Base-by-base conservation (phyloP, 1,284 basidiomycete genomes). In the Cystobasidiaceae sp. region DNA sequence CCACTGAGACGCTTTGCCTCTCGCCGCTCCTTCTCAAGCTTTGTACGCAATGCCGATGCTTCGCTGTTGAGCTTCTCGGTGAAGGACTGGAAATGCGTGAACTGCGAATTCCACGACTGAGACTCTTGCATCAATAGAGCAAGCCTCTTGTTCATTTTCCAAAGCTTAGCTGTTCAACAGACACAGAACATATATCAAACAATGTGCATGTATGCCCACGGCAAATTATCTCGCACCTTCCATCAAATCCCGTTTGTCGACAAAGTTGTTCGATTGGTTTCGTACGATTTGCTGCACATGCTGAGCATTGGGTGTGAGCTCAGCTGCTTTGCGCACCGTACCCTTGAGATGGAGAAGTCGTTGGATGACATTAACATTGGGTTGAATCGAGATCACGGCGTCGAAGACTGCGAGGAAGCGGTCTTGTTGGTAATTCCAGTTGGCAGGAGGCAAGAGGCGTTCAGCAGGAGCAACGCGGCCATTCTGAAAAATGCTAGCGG, bases 201-300 rank as follows among this genome's bases (percentile, higher is more conserved):
- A 51, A 5, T 45, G 32, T 1, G 67, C 55, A 0, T 69, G 57
- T 23, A 52, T 25, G 21, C 67, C 34, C 43, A 67, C 67, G 5
- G 66, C 25, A 46, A 57, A n/a, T n/a, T 67, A 55, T n/a, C n/a
- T n/a, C 37, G 45, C 60, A 43, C 51, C 56, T 51, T 70, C 70
- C 39, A 70, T 54, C 30, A 63, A n/a, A 44, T 73, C 72, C n/a
- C 73, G 37, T 15, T 67, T 45, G 33, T 71, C 70, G 44, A 72
- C 71, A 43, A 73, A 71, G 15, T 34, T 54, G 0, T 44, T 44
- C 21, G 70, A 62, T 27, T 72, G 70, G 6, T 66, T 64, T 54
- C 72, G 50, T 4, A 71, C 61, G 43, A 73, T 67, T 6, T 55
- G 54, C 33, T 72, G 72, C 1, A 71, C 68, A 23, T 70, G 72